Evolutionary conservation across 2,329 filamentous ascomycete genomes (phyloP).

Genomic region (Aspergillus carbonarius): DNA sequence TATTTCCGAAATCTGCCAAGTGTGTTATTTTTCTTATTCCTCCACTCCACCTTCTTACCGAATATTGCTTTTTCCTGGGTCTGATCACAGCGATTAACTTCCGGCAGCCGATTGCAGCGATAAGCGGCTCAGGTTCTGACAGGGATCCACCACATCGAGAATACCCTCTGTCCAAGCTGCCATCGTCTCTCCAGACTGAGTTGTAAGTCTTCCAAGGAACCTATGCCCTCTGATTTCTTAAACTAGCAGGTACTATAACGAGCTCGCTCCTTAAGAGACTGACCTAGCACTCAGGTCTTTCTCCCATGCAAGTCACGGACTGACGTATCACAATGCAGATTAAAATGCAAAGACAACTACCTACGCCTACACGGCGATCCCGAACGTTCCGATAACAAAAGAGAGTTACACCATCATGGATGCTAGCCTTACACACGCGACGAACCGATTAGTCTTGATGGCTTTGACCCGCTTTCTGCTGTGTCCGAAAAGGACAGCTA

Average conservation of each 20-base stretch:
- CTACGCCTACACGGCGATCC: background rate
- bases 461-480: background rate
- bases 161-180: background rate
- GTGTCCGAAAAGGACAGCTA: background rate
- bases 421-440: background rate
- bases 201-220: background rate
- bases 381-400: background rate
- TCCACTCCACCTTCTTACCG: background rate
- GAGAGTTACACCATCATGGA: background rate
- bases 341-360: slow-evolving; percentile 1
- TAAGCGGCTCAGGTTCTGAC: slow-evolving; percentile 1
- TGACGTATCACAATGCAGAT: slow-evolving; percentile 4
- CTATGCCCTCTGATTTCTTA: background rate
- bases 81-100: background rate
- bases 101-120: background rate
- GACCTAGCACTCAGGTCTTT: background rate
- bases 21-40: background rate
- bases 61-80: slow-evolving; percentile 3
- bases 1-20: background rate
- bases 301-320: background rate
- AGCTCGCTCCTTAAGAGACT: background rate
- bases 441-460: background rate
- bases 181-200: background rate
- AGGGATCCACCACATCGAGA: background rate
- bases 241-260: background rate